Conservation (phyloP, 2,329 filamentous ascomycete species). For the Colletotrichum lini region DNA sequence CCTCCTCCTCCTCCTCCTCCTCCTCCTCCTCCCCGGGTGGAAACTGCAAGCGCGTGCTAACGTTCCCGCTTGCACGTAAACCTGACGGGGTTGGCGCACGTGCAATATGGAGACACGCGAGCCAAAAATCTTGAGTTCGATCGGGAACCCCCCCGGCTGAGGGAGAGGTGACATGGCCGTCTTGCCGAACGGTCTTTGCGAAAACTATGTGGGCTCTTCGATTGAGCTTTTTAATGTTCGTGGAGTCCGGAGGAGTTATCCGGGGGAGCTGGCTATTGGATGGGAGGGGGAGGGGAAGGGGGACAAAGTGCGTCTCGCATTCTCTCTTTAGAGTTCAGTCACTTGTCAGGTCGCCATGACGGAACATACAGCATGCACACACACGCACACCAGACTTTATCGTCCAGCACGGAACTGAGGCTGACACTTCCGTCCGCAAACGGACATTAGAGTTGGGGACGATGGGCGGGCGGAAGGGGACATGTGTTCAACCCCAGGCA, state of each 20-base stretch:
- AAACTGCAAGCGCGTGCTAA: no score
- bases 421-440: slow-evolving; percentile 18
- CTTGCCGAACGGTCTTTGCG: neutral
- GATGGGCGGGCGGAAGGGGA: neutral
- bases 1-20: no score
- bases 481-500: neutral
- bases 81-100: no score
- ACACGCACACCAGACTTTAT: neutral
- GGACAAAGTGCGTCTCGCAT: slow-evolving; percentile 34
- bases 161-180: no score
- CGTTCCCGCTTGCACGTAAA: no score
- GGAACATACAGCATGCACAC: slow-evolving; percentile 11
- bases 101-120: no score
- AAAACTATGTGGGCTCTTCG: neutral
- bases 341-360: slow-evolving; percentile 39
- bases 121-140: no score
- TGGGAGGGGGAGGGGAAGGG: neutral
- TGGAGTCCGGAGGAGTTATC: no score
- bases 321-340: slow-evolving; percentile 36
- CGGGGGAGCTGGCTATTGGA: no score
- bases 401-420: neutral
- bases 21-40: no score
- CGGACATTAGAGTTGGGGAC: neutral
- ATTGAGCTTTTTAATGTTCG: no score
- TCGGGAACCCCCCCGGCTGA: no score